A percentile compares a stretch with the other conserved stretches of the same genome.
These are phyloP conservation scores for Buxus sempervirens DNA, from an alignment of 164 flowering plant species.

Conservation along the genomic window DNA sequence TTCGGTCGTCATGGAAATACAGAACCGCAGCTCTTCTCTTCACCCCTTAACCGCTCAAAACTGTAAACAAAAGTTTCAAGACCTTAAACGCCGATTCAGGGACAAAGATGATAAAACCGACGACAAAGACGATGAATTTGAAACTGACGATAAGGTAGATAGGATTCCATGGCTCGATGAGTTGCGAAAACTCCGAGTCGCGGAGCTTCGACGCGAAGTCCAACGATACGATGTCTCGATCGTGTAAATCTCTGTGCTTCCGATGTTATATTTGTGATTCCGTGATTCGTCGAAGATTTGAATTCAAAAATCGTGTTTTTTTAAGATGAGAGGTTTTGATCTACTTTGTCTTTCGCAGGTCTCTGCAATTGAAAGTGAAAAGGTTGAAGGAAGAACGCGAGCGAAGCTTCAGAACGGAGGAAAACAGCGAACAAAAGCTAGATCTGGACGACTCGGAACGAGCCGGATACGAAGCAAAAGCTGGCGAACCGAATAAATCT, in stretches of 20 bases:
- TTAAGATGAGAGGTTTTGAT: conserved; percentile 7
- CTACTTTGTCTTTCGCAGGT: conserved; percentile 36
- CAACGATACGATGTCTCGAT: conserved; percentile 75
- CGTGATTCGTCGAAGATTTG: conserved; percentile 6
- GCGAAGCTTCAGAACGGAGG: conserved; percentile 20
- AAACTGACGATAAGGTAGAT: conserved; percentile 1
- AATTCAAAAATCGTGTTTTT: not conserved
- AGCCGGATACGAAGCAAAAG: conserved; percentile 9
- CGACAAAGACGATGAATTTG: conserved; percentile 6
- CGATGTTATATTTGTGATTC: not conserved
- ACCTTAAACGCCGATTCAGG: conserved; percentile 61
- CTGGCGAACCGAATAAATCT: conserved; percentile 8
- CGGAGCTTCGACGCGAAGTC: conserved; percentile 67
- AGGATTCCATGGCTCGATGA: conserved; percentile 70
- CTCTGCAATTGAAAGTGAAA: conserved; percentile 75
- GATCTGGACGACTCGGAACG: conserved; percentile 44
- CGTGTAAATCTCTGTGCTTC: conserved; percentile 42
- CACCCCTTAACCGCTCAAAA: conserved; percentile 37
- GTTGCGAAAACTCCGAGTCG: conserved; percentile 65
- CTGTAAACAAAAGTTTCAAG: conserved; percentile 53
- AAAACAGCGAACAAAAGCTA: conserved; percentile 24
- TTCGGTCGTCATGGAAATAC: conserved; percentile 66
- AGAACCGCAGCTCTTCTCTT: conserved; percentile 37
- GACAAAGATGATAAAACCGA: not conserved
- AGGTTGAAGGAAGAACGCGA: conserved; percentile 67